Conservation (phyloP, 148 eudicot genomes). For the Oxyria digyna region DNA sequence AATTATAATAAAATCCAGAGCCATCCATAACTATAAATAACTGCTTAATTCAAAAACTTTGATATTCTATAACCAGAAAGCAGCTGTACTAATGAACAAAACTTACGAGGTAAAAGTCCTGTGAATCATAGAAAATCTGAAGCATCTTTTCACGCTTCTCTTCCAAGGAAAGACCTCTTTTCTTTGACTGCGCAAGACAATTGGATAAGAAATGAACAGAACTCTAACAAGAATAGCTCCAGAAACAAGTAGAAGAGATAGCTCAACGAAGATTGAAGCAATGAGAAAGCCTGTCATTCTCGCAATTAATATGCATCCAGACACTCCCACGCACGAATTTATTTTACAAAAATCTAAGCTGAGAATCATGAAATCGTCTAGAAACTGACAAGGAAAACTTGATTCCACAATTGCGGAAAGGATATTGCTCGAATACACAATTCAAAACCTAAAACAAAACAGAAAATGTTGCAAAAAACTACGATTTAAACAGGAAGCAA, state of each 20-base stretch:
- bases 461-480: neutral
- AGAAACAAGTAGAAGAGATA: neutral
- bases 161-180: slow-evolving; percentile 91
- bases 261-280: neutral
- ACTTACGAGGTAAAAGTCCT: slow-evolving; percentile 93
- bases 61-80: neutral
- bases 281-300: neutral
- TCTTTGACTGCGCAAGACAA: slow-evolving; percentile 54
- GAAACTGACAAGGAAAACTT: neutral
- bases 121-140: slow-evolving; percentile 88
- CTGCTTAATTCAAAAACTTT: neutral
- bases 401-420: neutral
- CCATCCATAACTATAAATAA: neutral
- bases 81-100: neutral
- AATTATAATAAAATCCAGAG: neutral
- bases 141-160: slow-evolving; percentile 97
- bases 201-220: neutral
- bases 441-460: neutral
- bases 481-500: neutral
- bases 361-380: neutral
- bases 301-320: neutral
- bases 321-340: neutral
- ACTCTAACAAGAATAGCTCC: neutral
- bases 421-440: neutral
- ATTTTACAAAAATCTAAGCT: neutral